These are phyloP conservation scores for Encephalitozoon hellem DNA, from an alignment of 371 early-diverging fungal species.

Conservation along the genomic window DNA sequence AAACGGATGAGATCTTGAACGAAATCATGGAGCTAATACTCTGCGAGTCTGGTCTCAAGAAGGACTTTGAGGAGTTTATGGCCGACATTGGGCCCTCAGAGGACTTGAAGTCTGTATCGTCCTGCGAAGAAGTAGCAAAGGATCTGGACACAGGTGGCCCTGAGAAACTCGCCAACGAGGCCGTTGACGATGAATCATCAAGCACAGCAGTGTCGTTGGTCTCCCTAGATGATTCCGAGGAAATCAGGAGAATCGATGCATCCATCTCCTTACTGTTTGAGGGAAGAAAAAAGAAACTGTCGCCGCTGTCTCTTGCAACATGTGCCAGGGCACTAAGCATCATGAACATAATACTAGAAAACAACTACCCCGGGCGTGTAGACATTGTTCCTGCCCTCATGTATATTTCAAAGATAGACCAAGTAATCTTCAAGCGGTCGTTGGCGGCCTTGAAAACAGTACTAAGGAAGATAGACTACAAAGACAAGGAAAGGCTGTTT, in stretches of 20 bases:
- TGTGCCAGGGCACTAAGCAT: background rate
- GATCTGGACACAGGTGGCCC: background rate
- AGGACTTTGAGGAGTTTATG: background rate
- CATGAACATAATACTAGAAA: background rate
- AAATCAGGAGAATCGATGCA: background rate
- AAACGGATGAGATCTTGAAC: background rate
- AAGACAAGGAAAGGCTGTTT: background rate
- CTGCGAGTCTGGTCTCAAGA: background rate
- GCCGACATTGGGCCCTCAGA: background rate
- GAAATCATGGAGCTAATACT: background rate
- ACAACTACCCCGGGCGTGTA: background rate
- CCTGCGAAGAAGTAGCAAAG: background rate
- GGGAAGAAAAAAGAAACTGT: background rate
- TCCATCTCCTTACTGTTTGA: background rate
- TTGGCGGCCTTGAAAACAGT: background rate
- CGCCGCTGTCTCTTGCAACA: background rate
- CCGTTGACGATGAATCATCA: background rate
- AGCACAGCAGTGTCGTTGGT: background rate
- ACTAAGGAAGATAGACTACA: background rate
- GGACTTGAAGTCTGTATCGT: background rate
- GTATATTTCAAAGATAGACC: background rate
- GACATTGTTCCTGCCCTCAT: background rate
- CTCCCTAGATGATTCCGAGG: background rate
- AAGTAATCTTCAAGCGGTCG: background rate
- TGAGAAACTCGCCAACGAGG: background rate